Conservation (phyloP, 257 asterid genomes). For the Fraxinus anomala region DNA sequence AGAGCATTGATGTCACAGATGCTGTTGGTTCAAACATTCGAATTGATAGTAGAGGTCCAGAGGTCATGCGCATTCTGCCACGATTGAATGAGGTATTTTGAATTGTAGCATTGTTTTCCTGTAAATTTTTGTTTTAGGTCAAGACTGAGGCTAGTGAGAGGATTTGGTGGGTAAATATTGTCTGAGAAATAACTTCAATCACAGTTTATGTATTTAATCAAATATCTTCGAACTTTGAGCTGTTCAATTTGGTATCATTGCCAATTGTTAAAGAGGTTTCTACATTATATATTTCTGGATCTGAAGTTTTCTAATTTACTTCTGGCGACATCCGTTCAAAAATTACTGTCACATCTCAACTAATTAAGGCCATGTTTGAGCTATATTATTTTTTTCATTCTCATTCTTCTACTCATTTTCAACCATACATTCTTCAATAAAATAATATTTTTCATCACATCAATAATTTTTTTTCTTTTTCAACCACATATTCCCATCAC, state of each 20-base stretch:
- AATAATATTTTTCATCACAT: no score
- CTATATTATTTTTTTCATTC: no score
- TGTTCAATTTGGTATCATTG: conserved; percentile 16
- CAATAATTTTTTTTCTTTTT: no score
- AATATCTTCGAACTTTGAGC: background rate
- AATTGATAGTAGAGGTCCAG: conserved; percentile 99
- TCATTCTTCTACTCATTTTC: no score
- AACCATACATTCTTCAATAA: no score
- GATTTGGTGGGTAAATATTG: background rate
- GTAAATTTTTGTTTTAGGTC: conserved; percentile 16
- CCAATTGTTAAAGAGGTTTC: background rate
- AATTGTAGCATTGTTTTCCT: conserved; percentile 9
- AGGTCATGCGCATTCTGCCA: conserved; percentile 94
- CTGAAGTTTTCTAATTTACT: background rate
- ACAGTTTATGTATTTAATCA: background rate
- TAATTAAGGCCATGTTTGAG: background rate
- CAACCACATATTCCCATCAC: no score
- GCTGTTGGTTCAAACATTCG: conserved; percentile 99
- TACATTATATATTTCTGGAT: conserved; percentile 1
- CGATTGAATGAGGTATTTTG: conserved; percentile 82
- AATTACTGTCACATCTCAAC: background rate
- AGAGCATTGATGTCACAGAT: conserved; percentile 97
- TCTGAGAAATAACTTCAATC: background rate
- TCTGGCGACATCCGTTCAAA: background rate
- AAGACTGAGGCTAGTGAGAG: conserved; percentile 4